These are phyloP conservation scores for Berberis vulgaris DNA, from an alignment of 164 flowering plant genomes.

Conservation along the genomic window DNA sequence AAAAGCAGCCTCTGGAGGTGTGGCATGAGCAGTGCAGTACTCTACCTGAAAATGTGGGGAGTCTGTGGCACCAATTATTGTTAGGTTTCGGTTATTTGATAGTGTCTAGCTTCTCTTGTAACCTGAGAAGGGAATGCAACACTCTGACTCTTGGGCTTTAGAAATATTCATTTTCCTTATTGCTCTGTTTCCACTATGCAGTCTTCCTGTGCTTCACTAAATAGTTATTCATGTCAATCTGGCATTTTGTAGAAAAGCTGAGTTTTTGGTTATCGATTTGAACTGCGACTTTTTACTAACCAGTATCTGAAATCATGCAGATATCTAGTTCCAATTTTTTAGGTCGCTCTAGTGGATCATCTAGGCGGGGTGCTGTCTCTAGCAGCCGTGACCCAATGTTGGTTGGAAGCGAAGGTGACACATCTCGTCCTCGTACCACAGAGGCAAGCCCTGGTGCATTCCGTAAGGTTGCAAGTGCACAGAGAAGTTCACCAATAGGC, in stretches of 20 bases:
- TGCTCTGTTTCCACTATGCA: no score
- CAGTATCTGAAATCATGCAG: constrained; percentile 25
- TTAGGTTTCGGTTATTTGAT: no score
- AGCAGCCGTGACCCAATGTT: constrained; percentile 55
- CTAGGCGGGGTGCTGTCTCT: constrained; percentile 61
- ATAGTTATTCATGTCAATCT: neutral
- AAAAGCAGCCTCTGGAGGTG: no score
- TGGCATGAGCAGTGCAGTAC: no score
- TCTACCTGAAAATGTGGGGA: no score
- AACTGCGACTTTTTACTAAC: neutral
- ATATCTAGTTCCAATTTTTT: constrained; percentile 37
- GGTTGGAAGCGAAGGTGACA: constrained; percentile 39
- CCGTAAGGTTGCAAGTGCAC: constrained; percentile 49
- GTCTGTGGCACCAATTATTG: no score
- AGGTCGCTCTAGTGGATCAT: constrained; percentile 67
- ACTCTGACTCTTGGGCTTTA: no score
- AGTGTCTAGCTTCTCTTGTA: no score
- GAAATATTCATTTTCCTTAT: no score
- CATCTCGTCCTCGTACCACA: constrained; percentile 46
- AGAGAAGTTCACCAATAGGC: constrained; percentile 50
- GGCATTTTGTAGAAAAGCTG: neutral
- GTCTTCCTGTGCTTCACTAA: no score
- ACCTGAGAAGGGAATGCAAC: no score
- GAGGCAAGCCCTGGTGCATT: constrained; percentile 70
- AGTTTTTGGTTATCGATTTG: neutral